Evolutionary conservation across 1,139 yeast species (phyloP), one percentile per base, ranked within the genome.

Genomic region (Nakaseomyces delphensis): DNA sequence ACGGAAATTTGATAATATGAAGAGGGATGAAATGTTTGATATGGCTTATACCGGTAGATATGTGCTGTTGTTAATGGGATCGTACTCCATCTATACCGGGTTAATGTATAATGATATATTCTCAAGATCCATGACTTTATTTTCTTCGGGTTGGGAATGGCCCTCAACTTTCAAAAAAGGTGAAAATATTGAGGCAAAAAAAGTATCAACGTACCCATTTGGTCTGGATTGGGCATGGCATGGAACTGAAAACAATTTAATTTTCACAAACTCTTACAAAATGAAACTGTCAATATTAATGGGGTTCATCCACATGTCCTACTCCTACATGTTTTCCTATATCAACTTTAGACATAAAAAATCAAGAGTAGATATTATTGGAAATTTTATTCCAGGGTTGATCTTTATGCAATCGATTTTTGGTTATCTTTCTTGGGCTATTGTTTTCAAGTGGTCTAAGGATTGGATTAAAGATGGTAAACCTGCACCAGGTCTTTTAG

Each of bases 161-260:
- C 84, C 84, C 15, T 68, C 68, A 42, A 53, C 70, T 31, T 80
- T 77, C 59, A 63, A 74, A 46, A 64, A 64, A 40, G 86, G 87
- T 36, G 79, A 79, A 36, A 62, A 75, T 3, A 64, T 82, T 39
- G 66, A 65, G 37, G 89, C 82, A 10, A 66, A 63, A 13, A 65
- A 69, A 46, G 70, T 68, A 27, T 86, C 87, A 5, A 72, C 73
- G 8, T 83, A 82, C 56, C 66, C 76, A 11, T 65, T 81, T 54
- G 93, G 93, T 42, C 65, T 83, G 46, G 93, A 83, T 62, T 76
- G 79, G 42, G 79, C 77, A 1, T 83, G 93, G 93, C 93, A 83
- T 60, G 89, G 91, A 16, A 69, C 91, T 36, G 93, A 83, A 54
- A 83, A 83, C 61, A 77, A 78, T 7, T 69, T 83, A 50, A 66